These are phyloP conservation scores for Penicillium desertorum DNA, from an alignment of 495 filamentous ascomycete species.

Conservation along the genomic window DNA sequence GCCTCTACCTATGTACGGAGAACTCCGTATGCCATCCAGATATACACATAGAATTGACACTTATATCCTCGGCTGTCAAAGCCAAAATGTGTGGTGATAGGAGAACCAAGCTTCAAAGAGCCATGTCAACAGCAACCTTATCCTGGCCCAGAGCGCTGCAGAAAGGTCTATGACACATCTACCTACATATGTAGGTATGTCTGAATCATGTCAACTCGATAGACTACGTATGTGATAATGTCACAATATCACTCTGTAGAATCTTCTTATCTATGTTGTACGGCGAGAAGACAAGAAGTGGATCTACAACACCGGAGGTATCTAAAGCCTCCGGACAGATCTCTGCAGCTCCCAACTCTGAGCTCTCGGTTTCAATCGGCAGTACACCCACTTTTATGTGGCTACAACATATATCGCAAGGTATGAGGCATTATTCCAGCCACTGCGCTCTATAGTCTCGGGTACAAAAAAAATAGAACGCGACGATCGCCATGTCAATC, in stretches of 20 bases:
- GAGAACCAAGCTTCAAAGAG: slow-evolving; percentile 8
- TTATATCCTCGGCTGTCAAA: no score
- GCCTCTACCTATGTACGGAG: no score
- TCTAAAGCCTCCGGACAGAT: slow-evolving; percentile 1
- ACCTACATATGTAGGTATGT: no score
- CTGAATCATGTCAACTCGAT: no score
- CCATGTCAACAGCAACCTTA: slow-evolving; percentile 7
- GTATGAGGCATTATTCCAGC: slow-evolving; percentile 1
- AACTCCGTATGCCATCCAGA: no score
- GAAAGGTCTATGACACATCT: no score
- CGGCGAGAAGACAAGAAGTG: slow-evolving; percentile 1
- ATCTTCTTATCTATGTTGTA: slow-evolving; percentile 1
- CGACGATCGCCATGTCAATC: neutral
- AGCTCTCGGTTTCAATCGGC: slow-evolving; percentile 24
- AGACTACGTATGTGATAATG: no score
- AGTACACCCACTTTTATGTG: neutral
- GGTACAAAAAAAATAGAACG: neutral
- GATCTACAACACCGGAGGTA: slow-evolving; percentile 1
- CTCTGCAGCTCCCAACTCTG: slow-evolving; percentile 4
- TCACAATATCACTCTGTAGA: neutral
- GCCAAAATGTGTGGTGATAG: neutral
- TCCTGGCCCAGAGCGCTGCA: no score
- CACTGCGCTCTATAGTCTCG: neutral
- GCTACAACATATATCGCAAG: no score
- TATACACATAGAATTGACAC: no score